These are phyloP conservation scores for Seiridium unicorne DNA, from an alignment of 2,329 filamentous ascomycete species.

Conservation along the genomic window DNA sequence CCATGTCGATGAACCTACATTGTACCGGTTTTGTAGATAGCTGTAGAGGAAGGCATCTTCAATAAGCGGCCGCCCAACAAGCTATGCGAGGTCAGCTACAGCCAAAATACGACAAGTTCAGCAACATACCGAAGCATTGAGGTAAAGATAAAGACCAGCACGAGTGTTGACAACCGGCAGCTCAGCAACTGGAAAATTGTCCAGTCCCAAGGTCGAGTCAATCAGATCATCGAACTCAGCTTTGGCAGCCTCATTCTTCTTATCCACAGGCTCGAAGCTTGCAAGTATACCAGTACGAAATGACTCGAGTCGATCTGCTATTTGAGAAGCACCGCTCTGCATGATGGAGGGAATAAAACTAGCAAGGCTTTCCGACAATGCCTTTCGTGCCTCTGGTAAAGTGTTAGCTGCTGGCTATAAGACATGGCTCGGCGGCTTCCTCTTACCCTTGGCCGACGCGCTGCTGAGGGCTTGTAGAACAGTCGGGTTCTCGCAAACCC, in stretches of 20 bases:
- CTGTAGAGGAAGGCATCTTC: conserved; percentile 78
- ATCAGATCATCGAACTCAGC: conserved; percentile 57
- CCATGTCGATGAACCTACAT: conserved; percentile 46
- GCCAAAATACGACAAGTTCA: conserved; percentile 15
- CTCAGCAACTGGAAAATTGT: conserved; percentile 58
- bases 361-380: conserved; percentile 48
- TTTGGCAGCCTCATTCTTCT: conserved; percentile 47
- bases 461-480: conserved; percentile 54
- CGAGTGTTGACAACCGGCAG: conserved; percentile 72
- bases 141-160: conserved; percentile 80
- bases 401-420: background rate
- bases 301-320: conserved; percentile 51
- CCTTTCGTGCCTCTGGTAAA: conserved; percentile 41
- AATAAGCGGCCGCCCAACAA: conserved; percentile 77
- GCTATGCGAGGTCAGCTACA: conserved; percentile 42
- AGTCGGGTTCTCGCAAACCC: conserved; percentile 57
- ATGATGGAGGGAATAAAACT: conserved; percentile 56
- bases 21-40: conserved; percentile 82
- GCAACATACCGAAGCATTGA: conserved; percentile 71
- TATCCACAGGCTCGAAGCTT: conserved; percentile 52
- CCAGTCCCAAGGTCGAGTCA: conserved; percentile 54
- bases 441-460: conserved; percentile 51
- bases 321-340: conserved; percentile 50
- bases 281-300: conserved; percentile 58
- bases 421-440: background rate